Conservation (phyloP, 1,284 basidiomycete species). For the Albatrellus sp. region DNA sequence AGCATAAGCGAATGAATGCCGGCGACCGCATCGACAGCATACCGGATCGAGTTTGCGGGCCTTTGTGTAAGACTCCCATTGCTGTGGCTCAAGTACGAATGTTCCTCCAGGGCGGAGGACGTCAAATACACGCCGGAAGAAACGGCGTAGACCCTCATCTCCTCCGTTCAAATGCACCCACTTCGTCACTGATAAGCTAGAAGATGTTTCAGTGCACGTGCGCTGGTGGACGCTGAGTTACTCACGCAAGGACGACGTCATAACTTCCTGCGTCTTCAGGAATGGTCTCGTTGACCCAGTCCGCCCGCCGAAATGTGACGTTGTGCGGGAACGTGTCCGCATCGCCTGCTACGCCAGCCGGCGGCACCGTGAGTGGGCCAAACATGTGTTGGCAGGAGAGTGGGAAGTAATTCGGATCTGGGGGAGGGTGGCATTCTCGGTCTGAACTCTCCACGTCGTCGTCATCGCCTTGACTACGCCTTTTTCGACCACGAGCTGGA, state of each 20-base stretch:
- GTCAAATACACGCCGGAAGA: slow-evolving; percentile 51
- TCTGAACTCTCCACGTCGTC: too few species aligned
- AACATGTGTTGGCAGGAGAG: slow-evolving; percentile 60
- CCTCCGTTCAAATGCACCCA: slow-evolving; percentile 77
- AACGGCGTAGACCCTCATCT: slow-evolving; percentile 48
- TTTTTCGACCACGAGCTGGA: too few species aligned
- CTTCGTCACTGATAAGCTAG: slow-evolving; percentile 71
- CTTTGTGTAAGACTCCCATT: slow-evolving; percentile 69
- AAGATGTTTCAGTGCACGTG: neutral
- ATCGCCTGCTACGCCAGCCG: slow-evolving; percentile 18
- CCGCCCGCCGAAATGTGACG: slow-evolving; percentile 49
- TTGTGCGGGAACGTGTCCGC: slow-evolving; percentile 59
- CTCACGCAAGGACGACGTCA: slow-evolving; percentile 66
- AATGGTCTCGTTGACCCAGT: slow-evolving; percentile 56
- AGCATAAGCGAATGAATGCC: neutral
- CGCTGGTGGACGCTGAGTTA: slow-evolving; percentile 3
- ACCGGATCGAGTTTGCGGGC: slow-evolving; percentile 57
- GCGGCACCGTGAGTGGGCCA: slow-evolving; percentile 58
- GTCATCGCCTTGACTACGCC: too few species aligned
- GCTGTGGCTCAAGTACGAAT: slow-evolving; percentile 68
- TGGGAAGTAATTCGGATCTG: slow-evolving; percentile 47
- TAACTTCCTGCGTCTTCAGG: slow-evolving; percentile 47
- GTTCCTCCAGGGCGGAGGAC: slow-evolving; percentile 43
- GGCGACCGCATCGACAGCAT: slow-evolving; percentile 9
- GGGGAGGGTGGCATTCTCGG: neutral